phyloP scores from a whole-genome alignment of 495 filamentous ascomycete species.

The Aspergillus mulundensis region DNA sequence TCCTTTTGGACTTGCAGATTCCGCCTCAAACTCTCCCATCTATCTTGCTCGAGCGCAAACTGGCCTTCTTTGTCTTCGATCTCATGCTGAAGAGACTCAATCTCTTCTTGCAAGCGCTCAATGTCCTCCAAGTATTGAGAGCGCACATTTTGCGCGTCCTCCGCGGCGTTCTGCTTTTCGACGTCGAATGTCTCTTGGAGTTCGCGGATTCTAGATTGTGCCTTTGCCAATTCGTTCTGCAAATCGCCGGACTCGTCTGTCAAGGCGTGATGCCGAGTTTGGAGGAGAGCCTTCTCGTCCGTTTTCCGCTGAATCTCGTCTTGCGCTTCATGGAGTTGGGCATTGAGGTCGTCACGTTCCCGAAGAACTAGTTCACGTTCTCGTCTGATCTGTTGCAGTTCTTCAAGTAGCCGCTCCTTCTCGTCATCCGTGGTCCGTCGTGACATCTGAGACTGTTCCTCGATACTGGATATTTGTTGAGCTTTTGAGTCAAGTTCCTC shows the following conservation, averaged over 20 bases:
- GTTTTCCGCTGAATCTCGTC: conserved; percentile 51
- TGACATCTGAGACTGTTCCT: conserved; percentile 39
- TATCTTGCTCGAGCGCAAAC: conserved; percentile 64
- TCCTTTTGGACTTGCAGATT: conserved; percentile 62
- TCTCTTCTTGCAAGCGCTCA: conserved; percentile 59
- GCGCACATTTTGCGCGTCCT: conserved; percentile 53
- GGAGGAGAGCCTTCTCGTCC: conserved; percentile 69
- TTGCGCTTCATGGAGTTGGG: conserved; percentile 47
- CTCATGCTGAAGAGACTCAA: conserved; percentile 65
- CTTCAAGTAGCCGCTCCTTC: conserved; percentile 37
- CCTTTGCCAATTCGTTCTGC: conserved; percentile 58
- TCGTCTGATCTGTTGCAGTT: conserved; percentile 36
- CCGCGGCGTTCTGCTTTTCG: conserved; percentile 55
- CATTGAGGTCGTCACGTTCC: conserved; percentile 39
- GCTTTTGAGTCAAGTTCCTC: conserved; percentile 49
- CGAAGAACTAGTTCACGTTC: conserved; percentile 33
- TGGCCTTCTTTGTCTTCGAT: conserved; percentile 71
- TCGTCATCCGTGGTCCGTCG: conserved; percentile 42
- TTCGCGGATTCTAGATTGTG: conserved; percentile 52
- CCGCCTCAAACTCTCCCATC: conserved; percentile 64
- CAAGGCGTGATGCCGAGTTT: conserved; percentile 64
- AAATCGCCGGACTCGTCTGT: conserved; percentile 63
- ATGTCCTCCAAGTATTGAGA: conserved; percentile 61
- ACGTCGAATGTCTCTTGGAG: conserved; percentile 55
- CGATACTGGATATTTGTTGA: conserved; percentile 30